Conservation (phyloP, 345 rosid species). For the Lepidium africanum region DNA sequence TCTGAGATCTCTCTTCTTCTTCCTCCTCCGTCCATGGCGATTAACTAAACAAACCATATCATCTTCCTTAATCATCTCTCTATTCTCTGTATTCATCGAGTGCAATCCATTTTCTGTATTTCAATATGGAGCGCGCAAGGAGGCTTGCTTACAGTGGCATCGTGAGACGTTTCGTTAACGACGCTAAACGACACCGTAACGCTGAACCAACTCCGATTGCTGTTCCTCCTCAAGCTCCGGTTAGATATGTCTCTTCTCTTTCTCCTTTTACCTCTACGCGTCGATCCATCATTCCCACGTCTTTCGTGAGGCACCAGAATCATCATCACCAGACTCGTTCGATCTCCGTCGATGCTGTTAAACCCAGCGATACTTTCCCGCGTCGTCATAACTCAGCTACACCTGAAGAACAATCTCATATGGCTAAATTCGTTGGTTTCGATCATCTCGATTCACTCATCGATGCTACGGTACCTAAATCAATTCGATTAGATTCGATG, state of each 20-base stretch:
- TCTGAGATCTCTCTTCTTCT: conserved; percentile 16
- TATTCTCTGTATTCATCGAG: background rate
- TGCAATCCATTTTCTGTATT: background rate
- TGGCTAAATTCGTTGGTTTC: conserved; percentile 72
- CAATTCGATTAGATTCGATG: conserved; percentile 84
- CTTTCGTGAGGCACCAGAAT: conserved; percentile 18
- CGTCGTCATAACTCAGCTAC: conserved; percentile 94
- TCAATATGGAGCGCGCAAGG: conserved; percentile 82
- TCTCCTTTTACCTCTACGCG: conserved; percentile 39
- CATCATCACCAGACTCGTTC: conserved; percentile 47
- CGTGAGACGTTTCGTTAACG: conserved; percentile 56
- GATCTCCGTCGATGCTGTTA: conserved; percentile 69
- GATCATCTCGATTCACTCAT: conserved; percentile 57
- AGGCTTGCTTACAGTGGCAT: conserved; percentile 73
- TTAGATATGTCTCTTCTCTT: conserved; percentile 73
- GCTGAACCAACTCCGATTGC: conserved; percentile 34
- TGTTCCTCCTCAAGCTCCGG: conserved; percentile 33
- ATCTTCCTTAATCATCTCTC: background rate
- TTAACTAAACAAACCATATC: background rate
- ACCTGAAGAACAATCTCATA: conserved; percentile 72
- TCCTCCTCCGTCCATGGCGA: conserved; percentile 24
- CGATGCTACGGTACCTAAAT: conserved; percentile 93
- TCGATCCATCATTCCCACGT: conserved; percentile 25
- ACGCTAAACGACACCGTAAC: conserved; percentile 44
- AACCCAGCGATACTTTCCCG: conserved; percentile 74